Base-by-base conservation (phyloP, 805 yeast species). In the Wickerhamiella brachini region DNA sequence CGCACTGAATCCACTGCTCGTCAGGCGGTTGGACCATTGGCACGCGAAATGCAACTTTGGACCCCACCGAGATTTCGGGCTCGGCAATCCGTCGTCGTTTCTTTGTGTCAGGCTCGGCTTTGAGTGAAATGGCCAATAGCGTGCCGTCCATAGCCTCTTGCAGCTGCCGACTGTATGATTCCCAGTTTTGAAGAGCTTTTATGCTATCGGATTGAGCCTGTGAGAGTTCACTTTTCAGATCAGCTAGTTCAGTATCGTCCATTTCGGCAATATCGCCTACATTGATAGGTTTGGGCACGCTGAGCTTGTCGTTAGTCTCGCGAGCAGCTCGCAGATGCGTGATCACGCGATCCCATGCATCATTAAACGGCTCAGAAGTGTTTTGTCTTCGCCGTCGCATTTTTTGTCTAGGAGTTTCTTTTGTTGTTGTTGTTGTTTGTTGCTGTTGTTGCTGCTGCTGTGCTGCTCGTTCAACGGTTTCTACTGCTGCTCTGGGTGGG, bases 1-100 rank as follows among this genome's bases (percentile, higher is more conserved):
- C 87, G 69, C 98, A 93, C 64, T 86, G 95, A 58, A 93, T 87
- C 98, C 98, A 93, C 63, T 90, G 97, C 13, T 77, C 77, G 48
- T 83, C 89, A n/a, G 78, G 73, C 46, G 81, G 83, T 41, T 83
- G 73, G 59, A 49, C 38, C 26, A 59, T 60, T 20, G 68, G 64
- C 22, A 88, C 75, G 62, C 82, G 81, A 69, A 82, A 90, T 1
- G 97, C 97, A 0, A 93, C 96, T 58, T 85, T 94, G 0, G 93
- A 77, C 0, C 90, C 89, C 1, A 83, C 68, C 1, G 62, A 57
- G 5, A 60, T 81, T 70, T 47, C 47, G 10, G 49, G 49, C 29
- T 34, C 45, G 17, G 46, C 48, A 9, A 50, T 47, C 15, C 59
- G 49, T 2, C 61, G 57, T 7, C 60, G 57, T 20, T 56, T 56